A percentile compares a stretch with the other conserved stretches of the same genome.
These are phyloP conservation scores for Elsinoe ampelina DNA, from an alignment of 2,329 filamentous ascomycete genomes.

Conservation along the genomic window DNA sequence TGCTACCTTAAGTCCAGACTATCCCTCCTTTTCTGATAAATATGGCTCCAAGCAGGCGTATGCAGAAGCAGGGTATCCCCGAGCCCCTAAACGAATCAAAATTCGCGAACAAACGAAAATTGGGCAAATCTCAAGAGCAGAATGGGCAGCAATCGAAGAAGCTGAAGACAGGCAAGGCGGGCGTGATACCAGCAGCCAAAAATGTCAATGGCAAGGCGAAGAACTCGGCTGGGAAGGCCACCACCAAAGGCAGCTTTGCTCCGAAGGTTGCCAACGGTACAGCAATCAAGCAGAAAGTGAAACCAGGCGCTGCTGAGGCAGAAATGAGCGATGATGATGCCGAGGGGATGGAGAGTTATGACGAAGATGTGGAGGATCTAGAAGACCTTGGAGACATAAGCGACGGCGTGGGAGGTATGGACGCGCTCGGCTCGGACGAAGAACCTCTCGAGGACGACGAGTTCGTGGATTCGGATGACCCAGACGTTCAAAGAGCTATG, in stretches of 20 bases:
- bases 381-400: slow-evolving; percentile 27
- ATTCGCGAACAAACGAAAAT: slow-evolving; percentile 80
- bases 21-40: background rate
- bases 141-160: slow-evolving; percentile 44
- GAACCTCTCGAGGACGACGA: slow-evolving; percentile 36
- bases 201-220: slow-evolving; percentile 33
- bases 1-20: too few species aligned
- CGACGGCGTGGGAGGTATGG: slow-evolving; percentile 24
- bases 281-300: slow-evolving; percentile 25
- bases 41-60: slow-evolving; percentile 85
- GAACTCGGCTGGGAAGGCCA: slow-evolving; percentile 25
- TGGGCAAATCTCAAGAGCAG: background rate
- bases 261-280: slow-evolving; percentile 24
- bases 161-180: slow-evolving; percentile 47
- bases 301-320: slow-evolving; percentile 16
- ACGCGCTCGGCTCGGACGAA: slow-evolving; percentile 31
- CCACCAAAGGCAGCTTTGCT: slow-evolving; percentile 22
- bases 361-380: slow-evolving; percentile 32
- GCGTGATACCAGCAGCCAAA: slow-evolving; percentile 25
- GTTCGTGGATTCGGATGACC: slow-evolving; percentile 57
- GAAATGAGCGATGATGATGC: slow-evolving; percentile 21
- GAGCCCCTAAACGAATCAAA: slow-evolving; percentile 66
- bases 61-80: slow-evolving; percentile 91
- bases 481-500: slow-evolving; percentile 52
- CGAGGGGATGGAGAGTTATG: slow-evolving; percentile 23